Evolutionary conservation across 257 asterid species (phyloP), one percentile per base, ranked within the genome.

Genomic region (Paraleonurus japonicus): DNA sequence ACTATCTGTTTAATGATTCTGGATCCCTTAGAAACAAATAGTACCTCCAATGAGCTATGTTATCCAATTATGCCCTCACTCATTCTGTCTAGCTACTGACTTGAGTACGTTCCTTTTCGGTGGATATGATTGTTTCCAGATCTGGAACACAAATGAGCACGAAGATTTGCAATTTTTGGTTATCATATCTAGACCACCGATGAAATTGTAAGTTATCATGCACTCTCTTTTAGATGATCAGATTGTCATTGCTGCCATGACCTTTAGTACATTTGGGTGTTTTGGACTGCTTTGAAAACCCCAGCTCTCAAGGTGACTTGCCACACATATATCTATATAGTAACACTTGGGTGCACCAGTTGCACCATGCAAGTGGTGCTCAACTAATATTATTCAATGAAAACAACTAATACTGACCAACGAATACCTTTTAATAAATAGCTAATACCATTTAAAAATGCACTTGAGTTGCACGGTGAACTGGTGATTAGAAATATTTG

Each of bases 101-200:
- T 15, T 5, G 24, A 55, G 6, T 30, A 27, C 41, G 37, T 71
- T n/a, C 63, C 4, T 6, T 35, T 32, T 3, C 72, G 28, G 15
- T 47, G 6, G 26, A 15, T 64, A 4, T 74, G 63, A 19, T 5
- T 67, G 28, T 77, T 57, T 82, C 41, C 67, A 94, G 97, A 79
- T 94, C 41, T 79, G 89, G 90, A 91, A 89, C 85, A 91, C 96
- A 1, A 76, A 87, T 23, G 80, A 77, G 30, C 61, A 76, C 2
- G 95, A 91, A 69, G 96, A 91, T 84, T 67, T 94, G 81, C 97
- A 94, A 75, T 65, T 84, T 69, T 80, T 91, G 67, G 95, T 89
- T 71, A 71, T 86, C 32, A 85, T 94, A 76, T 91, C 98, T 65
- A 91, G 97, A 27, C 98, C 98, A 0, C 97, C 98, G 2, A 76